Evolutionary conservation across 1,284 basidiomycete genomes (phyloP), one percentile per base, ranked within the genome.

Genomic region (Flammula alnicola): DNA sequence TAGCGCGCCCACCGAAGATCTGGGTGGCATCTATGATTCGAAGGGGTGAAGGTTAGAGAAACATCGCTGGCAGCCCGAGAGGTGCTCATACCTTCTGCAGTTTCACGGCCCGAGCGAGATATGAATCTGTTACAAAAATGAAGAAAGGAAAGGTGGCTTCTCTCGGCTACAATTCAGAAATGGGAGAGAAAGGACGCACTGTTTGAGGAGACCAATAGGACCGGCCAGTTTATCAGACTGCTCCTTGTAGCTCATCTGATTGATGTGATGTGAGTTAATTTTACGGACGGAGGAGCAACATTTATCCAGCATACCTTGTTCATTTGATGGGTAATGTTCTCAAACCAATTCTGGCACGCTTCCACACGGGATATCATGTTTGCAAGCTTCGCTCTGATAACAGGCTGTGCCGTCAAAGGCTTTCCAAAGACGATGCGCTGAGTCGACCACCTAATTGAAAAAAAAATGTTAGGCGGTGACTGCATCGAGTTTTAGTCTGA

Each of bases 281-380:
- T 22, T 22, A 17, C 14, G n/a, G 9, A 38, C 26, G 27, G 40
- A 10, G 19, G 22, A 25, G 50, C 22, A 27, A 35, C 3, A 12
- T 20, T 9, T 40, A 29, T 37, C 50, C 23, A 5, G 63, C 76
- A 32, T 63, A 94, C 91, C 65, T 95, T 86, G 70, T 88, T 91
- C 94, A 96, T 97, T 68, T 97, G 93, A 66, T 88, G 83, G 1
- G 95, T 96, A 44, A 96, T 77, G 42, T 74, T 80, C 74, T 98
- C 95, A 26, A 95, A 79, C 93, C 93, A 98, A 46, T 85, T 84
- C 66, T 97, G 95, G 48, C 83, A 84, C 0, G 89, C 83, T 71
- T 98, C 95, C 37, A 92, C 83, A 47, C 93, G 86, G 45, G 90
- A 86, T 49, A 98, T 95, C 91, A 97, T 95, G 49, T 74, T 71